Conservation (phyloP, 2,329 filamentous ascomycete species). For the Penicillium palitans region DNA sequence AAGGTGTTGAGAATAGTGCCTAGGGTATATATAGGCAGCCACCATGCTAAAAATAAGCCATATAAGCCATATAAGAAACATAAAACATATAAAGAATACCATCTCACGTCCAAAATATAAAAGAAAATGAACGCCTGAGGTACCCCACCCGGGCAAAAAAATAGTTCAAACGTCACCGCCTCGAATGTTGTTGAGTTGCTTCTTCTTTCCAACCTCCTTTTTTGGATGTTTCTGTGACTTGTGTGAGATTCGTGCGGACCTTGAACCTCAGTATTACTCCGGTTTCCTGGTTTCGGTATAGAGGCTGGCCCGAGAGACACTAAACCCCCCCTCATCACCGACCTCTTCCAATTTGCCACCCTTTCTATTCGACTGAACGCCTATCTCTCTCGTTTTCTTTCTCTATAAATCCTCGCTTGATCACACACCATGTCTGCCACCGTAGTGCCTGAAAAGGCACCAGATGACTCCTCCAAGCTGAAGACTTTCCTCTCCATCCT, state of each 20-base stretch:
- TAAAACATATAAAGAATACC: no score
- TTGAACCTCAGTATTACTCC: neutral
- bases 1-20: neutral
- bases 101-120: no score
- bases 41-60: neutral
- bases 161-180: conserved; percentile 14
- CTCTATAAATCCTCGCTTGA: neutral
- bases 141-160: conserved; percentile 11
- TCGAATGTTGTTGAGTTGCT: conserved; percentile 2
- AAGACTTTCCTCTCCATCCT: conserved; percentile 85
- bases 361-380: neutral
- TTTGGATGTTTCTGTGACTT: neutral
- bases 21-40: neutral
- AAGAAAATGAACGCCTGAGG: neutral
- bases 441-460: conserved; percentile 53
- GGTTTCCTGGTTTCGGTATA: conserved; percentile 2
- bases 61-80: neutral
- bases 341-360: conserved; percentile 6
- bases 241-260: neutral
- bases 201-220: neutral
- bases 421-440: conserved; percentile 33
- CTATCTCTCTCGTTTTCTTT: neutral
- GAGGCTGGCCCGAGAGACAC: neutral
- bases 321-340: neutral
- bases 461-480: conserved; percentile 83